These are phyloP conservation scores for Aegilops sharonensis DNA, from an alignment of 176 grass and related monocot species.

Conservation along the genomic window DNA sequence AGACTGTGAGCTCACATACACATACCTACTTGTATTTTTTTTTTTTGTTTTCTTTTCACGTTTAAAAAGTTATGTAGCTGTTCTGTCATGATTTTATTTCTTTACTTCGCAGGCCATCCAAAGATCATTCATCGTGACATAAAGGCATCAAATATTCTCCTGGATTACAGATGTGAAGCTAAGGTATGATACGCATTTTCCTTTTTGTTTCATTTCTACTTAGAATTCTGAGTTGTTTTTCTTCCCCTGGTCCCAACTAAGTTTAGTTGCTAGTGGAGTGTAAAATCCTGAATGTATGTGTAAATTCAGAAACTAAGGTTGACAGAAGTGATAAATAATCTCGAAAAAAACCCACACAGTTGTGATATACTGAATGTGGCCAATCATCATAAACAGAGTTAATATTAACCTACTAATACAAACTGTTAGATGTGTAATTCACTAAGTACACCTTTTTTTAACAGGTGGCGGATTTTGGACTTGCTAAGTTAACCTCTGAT, in stretches of 20 bases:
- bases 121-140: constrained; percentile 84
- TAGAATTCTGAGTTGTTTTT: neutral
- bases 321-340: neutral
- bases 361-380: too few species aligned
- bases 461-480: constrained; percentile 98
- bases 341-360: too few species aligned
- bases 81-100: constrained; percentile 9
- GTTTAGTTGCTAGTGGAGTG: neutral
- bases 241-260: neutral
- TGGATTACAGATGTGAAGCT: constrained; percentile 68
- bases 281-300: neutral
- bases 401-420: constrained; percentile 16
- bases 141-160: constrained; percentile 70
- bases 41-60: constrained; percentile 30
- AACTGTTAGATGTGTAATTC: neutral
- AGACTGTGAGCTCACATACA: constrained; percentile 63
- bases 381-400: constrained; percentile 1
- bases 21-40: constrained; percentile 8
- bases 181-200: constrained; percentile 43
- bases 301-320: constrained; percentile 11
- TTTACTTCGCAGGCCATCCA: constrained; percentile 53
- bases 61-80: neutral
- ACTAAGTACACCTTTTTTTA: constrained; percentile 19
- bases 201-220: constrained; percentile 2
- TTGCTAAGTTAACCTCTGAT: constrained; percentile 83